These are phyloP conservation scores for Trichopus zeylanicus DNA, from an alignment of 116 monocot genomes.

Conservation along the genomic window DNA sequence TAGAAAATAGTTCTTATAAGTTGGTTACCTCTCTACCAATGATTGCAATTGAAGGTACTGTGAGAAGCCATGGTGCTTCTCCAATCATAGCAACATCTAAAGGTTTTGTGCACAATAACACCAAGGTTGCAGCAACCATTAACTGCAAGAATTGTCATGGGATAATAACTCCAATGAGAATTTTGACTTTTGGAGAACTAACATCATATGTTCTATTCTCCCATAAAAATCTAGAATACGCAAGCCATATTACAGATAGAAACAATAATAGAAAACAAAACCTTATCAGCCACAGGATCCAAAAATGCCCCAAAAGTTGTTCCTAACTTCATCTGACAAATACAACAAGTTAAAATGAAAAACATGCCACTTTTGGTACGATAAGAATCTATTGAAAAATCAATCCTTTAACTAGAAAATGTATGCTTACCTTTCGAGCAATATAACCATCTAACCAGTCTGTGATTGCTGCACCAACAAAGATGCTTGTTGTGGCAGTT, in stretches of 20 bases:
- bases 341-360: neutral
- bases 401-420: too few species aligned
- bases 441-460: constrained; percentile 98
- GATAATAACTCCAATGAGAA: neutral
- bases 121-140: constrained; percentile 81
- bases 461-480: constrained; percentile 79
- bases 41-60: constrained; percentile 85
- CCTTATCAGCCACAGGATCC: constrained; percentile 85
- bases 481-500: constrained; percentile 76
- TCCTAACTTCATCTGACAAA: constrained; percentile 50
- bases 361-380: neutral
- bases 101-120: constrained; percentile 71
- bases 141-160: constrained; percentile 33
- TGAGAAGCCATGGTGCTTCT: constrained; percentile 65
- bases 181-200: neutral
- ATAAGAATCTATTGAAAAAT: too few species aligned
- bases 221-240: neutral
- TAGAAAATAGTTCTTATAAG: neutral
- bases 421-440: constrained; percentile 85
- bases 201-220: too few species aligned
- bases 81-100: constrained; percentile 46
- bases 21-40: constrained; percentile 96
- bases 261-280: too few species aligned
- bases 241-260: neutral
- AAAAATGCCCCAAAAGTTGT: constrained; percentile 76